Conservation (phyloP, 2,329 filamentous ascomycete genomes). For the Pseudogymnoascus verrucosus region DNA sequence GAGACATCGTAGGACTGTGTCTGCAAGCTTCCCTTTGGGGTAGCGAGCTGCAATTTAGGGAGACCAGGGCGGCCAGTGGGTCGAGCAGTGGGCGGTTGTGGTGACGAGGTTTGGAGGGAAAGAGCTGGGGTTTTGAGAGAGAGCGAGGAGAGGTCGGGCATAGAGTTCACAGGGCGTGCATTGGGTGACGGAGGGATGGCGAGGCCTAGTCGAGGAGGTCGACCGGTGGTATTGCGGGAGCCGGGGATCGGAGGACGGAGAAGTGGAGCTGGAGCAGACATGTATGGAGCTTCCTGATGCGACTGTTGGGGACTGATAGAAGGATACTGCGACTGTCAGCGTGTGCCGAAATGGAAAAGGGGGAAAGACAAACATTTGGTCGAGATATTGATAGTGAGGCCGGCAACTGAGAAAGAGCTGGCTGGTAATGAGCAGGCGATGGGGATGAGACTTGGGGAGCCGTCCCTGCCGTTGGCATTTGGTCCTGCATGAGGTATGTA, state of each 20-base stretch:
- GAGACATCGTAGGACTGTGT: conserved; percentile 55
- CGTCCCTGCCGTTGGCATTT: background rate
- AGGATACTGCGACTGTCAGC: background rate
- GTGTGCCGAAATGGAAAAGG: background rate
- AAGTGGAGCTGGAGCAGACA: conserved; percentile 29
- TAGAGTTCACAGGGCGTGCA: conserved; percentile 56
- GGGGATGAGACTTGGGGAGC: background rate
- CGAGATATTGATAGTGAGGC: conserved; percentile 5
- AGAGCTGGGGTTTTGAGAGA: conserved; percentile 19
- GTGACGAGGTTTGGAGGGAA: conserved; percentile 29
- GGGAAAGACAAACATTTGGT: background rate
- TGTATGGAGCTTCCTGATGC: conserved; percentile 12
- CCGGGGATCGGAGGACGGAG: conserved; percentile 30
- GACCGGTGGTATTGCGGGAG: conserved; percentile 22
- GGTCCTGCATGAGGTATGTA: background rate
- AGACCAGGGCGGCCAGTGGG: conserved; percentile 43
- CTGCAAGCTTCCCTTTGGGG: conserved; percentile 74
- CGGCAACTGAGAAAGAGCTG: background rate
- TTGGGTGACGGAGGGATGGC: conserved; percentile 85
- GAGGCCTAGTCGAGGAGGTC: conserved; percentile 55
- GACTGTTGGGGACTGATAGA: conserved; percentile 15
- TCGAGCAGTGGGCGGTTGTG: conserved; percentile 36
- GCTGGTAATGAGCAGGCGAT: background rate
- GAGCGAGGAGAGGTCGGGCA: conserved; percentile 22
- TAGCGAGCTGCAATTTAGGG: conserved; percentile 77